Base-by-base conservation (phyloP, 2,329 filamentous ascomycete species). In the Fusarium penzigii region DNA sequence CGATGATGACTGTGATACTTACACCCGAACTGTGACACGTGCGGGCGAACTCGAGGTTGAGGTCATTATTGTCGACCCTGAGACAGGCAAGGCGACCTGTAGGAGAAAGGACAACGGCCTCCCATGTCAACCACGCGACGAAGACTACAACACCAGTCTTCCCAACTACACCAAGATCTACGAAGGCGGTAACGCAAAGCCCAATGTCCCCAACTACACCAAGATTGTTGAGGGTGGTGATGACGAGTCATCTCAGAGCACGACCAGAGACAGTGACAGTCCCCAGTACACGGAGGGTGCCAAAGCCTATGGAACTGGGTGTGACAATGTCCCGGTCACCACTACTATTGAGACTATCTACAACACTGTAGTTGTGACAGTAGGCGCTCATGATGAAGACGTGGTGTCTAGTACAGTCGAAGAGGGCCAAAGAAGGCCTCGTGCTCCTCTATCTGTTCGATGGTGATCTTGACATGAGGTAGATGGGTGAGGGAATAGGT, bases 361-460 rank as follows among this genome's bases (percentile, higher is more conserved):
- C 56, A 73, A 72, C 60, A 74, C 71, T 2, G 59, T 73, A n/a
- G 52, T 65, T 14, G 62, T 68, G 50, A 72, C 70, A 6, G 59
- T 70, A 29, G 52, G 50, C 40, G 45, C 50, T 20, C 32, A 34
- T 32, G 38, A 34, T 5, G 20, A n/a, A 10, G 41, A 53, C 34
- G 34, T 32, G n/a, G 32, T 51, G 9, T 49, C 52, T 6, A 34
- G 53, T n/a, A 53, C 63, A 36, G 29, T 12, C n/a, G 44, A 17
- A 44, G 46, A n/a, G 39, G 41, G 29, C 46, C 42, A 34, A 49
- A 51, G 39, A 52, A 57, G 43, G 43, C 52, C 38, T 17, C 56
- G 58, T 2, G 61, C 56, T 20, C 53, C 56, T 12, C 39, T 58
- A 5, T 56, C 51, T 38, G 20, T 55, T 13, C 54, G 47, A 25